These are phyloP conservation scores for Pythium angustatum DNA, from an alignment of 352 stramenopile species.

Conservation along the genomic window DNA sequence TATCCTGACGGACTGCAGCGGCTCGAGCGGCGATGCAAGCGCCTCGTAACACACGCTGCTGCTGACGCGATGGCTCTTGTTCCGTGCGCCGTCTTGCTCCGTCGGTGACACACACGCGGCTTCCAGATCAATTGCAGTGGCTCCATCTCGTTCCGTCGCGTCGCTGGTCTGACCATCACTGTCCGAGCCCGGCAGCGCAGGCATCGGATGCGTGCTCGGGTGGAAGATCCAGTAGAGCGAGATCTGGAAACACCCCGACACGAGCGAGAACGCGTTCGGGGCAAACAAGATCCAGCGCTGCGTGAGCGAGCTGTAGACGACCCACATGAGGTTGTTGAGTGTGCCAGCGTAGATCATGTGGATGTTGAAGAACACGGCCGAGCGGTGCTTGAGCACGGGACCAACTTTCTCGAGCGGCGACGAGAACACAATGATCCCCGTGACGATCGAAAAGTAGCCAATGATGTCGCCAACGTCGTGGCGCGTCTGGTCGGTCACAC, in stretches of 20 bases:
- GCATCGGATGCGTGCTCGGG: slow-evolving; percentile 37
- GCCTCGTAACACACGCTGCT: neutral
- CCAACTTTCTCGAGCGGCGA: slow-evolving; percentile 56
- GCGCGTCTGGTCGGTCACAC: slow-evolving; percentile 35
- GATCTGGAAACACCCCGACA: slow-evolving; percentile 39
- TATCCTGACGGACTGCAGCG: neutral
- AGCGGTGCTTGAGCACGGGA: slow-evolving; percentile 49
- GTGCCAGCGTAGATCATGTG: slow-evolving; percentile 51
- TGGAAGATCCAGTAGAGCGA: slow-evolving; percentile 51
- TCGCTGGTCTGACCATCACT: too few relatives aligned
- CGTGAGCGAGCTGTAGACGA: slow-evolving; percentile 47
- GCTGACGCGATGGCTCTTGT: neutral
- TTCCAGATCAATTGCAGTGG: neutral
- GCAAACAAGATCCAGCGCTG: slow-evolving; percentile 52
- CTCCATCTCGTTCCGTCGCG: too few relatives aligned
- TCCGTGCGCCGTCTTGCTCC: neutral
- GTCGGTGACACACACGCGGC: neutral
- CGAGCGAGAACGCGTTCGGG: slow-evolving; percentile 46
- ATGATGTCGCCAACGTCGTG: slow-evolving; percentile 35
- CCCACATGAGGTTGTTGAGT: slow-evolving; percentile 36
- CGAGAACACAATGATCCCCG: slow-evolving; percentile 51
- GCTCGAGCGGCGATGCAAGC: neutral
- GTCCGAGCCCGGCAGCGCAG: neutral
- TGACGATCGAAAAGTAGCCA: slow-evolving; percentile 43
- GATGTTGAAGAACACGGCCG: slow-evolving; percentile 53